Evolutionary conservation across 768 basidiomycete genomes (phyloP).

Genomic region (Suillus cothurnatus): DNA sequence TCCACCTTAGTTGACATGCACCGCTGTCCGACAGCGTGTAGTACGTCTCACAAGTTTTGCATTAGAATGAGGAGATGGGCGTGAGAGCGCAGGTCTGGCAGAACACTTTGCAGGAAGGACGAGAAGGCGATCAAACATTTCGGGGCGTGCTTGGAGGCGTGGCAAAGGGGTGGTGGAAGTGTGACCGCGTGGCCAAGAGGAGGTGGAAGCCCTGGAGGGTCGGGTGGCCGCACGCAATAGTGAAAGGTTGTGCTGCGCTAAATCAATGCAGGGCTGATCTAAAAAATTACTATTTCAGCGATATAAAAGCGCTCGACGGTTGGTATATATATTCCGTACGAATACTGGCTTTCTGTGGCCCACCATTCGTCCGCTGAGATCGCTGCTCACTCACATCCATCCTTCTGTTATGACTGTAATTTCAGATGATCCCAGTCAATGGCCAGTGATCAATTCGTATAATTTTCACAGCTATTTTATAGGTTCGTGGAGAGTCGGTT

Average conservation of each 20-base stretch:
- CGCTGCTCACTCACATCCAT: not conserved
- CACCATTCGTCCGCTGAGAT: not conserved
- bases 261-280: not conserved
- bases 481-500: not conserved
- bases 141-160: not conserved
- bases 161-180: no score
- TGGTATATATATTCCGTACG: not conserved
- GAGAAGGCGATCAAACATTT: not conserved
- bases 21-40: not conserved
- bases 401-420: not conserved
- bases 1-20: not conserved
- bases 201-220: not conserved
- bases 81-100: not conserved
- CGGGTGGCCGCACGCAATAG: not conserved
- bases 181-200: not conserved
- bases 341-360: not conserved
- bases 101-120: not conserved
- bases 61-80: not conserved
- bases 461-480: not conserved
- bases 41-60: not conserved
- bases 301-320: not conserved
- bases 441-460: not conserved
- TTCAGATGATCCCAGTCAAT: not conserved
- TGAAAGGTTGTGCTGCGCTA: not conserved
- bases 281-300: not conserved